Evolutionary conservation across 371 early-diverging fungal species (phyloP).

Genomic region (Saksenaea vasiformis): DNA sequence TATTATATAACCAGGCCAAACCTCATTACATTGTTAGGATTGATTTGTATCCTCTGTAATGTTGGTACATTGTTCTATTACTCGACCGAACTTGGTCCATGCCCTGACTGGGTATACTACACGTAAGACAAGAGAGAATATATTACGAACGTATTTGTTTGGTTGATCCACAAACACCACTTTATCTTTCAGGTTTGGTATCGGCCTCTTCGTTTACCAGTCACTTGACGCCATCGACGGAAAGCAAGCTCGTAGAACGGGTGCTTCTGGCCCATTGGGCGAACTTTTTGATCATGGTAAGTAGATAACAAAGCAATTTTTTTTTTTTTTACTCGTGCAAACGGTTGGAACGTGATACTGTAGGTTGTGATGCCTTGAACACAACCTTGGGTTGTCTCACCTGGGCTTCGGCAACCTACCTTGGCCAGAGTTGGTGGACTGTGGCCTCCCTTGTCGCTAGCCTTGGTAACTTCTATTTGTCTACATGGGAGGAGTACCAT

Average conservation of each 20-base stretch:
- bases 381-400: slow-evolving; percentile 65
- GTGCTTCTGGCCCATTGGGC: slow-evolving; percentile 89
- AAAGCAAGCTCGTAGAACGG: slow-evolving; percentile 96
- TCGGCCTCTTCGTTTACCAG: slow-evolving; percentile 92
- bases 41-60: slow-evolving; percentile 80
- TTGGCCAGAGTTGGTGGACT: slow-evolving; percentile 83
- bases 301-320: background rate
- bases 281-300: slow-evolving; percentile 93
- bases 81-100: slow-evolving; percentile 79
- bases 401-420: slow-evolving; percentile 65
- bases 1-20: slow-evolving; percentile 80
- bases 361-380: slow-evolving; percentile 92
- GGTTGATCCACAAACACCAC: background rate
- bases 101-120: slow-evolving; percentile 88
- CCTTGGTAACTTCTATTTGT: slow-evolving; percentile 86
- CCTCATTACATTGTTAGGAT: slow-evolving; percentile 94
- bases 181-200: slow-evolving; percentile 63
- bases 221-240: slow-evolving; percentile 98
- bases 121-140: slow-evolving; percentile 27
- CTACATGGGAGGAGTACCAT: slow-evolving; percentile 96
- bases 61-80: slow-evolving; percentile 69
- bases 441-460: slow-evolving; percentile 58
- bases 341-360: background rate
- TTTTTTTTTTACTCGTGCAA: slow-evolving; percentile 1
- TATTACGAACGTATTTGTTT: background rate